A percentile compares a stretch with the other conserved stretches of the same genome.
These are phyloP conservation scores for Cymbopogon flexuosus DNA, from an alignment of 202 grass and related monocot species.

Conservation along the genomic window DNA sequence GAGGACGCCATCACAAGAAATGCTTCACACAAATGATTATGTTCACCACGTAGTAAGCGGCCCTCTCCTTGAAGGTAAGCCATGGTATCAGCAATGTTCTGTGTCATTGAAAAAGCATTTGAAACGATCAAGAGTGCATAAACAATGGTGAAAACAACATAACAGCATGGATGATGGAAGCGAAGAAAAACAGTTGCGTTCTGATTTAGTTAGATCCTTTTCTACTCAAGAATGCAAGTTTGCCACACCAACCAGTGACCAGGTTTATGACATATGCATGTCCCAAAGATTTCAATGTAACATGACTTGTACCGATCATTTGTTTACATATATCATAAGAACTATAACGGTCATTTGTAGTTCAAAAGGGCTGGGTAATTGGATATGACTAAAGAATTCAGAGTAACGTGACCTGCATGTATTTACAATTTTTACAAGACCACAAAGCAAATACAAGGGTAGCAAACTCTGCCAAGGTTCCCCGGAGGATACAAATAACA, in stretches of 20 bases:
- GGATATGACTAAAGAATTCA: neutral
- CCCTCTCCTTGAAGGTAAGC: conserved; percentile 90
- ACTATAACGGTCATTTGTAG: neutral
- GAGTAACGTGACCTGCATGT: neutral
- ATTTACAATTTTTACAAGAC: neutral
- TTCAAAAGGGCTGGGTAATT: neutral
- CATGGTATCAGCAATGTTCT: conserved; percentile 96
- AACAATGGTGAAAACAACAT: neutral
- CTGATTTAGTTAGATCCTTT: neutral
- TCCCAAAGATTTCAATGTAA: neutral
- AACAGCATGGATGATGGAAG: conserved; percentile 9
- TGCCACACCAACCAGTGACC: neutral
- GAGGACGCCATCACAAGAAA: conserved; percentile 97
- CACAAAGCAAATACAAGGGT: neutral
- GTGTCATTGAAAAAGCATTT: conserved; percentile 32
- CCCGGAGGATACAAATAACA: neutral
- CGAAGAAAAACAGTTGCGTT: neutral
- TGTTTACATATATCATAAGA: neutral
- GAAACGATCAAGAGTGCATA: conserved; percentile 2
- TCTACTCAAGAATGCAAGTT: neutral
- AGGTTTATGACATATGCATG: neutral
- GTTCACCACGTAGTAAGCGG: conserved; percentile 72
- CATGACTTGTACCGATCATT: neutral
- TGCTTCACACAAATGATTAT: conserved; percentile 95
- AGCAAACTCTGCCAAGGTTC: neutral